Conservation (phyloP, 1,139 yeast species). For the Geotrichum aggregatum region DNA sequence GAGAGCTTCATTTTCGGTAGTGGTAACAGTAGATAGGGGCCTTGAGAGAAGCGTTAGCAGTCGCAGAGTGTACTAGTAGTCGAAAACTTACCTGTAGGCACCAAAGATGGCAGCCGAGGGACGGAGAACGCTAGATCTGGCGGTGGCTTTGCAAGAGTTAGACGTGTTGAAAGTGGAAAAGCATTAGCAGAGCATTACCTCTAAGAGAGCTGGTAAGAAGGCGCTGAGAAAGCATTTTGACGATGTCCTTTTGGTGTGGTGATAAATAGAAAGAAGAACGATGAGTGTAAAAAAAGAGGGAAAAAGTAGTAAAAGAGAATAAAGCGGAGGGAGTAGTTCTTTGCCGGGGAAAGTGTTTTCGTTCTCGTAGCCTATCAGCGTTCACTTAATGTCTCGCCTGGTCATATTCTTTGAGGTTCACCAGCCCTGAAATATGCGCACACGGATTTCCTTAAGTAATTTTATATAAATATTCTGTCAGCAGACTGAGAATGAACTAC, state of each 20-base stretch:
- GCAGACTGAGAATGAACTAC: no score
- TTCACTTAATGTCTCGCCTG: no score
- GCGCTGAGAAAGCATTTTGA: constrained; percentile 20
- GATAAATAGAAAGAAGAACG: not conserved
- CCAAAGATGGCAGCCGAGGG: constrained; percentile 19
- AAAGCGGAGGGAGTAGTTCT: not conserved
- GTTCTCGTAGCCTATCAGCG: not conserved
- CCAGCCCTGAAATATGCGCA: no score
- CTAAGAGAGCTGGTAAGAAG: constrained; percentile 16
- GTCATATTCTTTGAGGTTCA: no score
- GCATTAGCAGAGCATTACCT: constrained; percentile 8
- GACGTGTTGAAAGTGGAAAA: not conserved
- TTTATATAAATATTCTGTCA: no score
- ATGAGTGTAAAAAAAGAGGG: not conserved
- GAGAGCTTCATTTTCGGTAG: constrained; percentile 62
- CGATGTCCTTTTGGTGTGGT: not conserved
- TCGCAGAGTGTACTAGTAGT: not conserved
- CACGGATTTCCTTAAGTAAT: no score
- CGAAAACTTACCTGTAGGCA: constrained; percentile 20
- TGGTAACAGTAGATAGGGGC: constrained; percentile 52
- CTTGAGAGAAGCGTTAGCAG: constrained; percentile 30
- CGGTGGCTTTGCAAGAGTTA: constrained; percentile 16
- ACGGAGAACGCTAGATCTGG: constrained; percentile 15
- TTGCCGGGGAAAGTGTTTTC: not conserved
- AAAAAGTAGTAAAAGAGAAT: constrained; percentile 1